Conservation (phyloP, 2,329 filamentous ascomycete genomes). For the Helotiales sp. region DNA sequence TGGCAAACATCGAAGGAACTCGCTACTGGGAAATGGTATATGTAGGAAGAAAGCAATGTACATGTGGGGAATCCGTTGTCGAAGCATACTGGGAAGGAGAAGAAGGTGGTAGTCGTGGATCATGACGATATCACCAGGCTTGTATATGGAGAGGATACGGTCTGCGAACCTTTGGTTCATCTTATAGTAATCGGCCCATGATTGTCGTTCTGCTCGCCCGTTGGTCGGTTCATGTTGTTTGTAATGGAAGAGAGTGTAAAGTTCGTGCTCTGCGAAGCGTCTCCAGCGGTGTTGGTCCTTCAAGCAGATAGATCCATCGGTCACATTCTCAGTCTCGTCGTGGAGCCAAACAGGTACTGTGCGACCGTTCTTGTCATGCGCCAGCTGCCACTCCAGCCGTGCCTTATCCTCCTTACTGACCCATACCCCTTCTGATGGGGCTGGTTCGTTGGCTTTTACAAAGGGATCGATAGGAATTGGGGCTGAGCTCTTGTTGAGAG, state of each 20-base stretch:
- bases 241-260: conserved; percentile 95
- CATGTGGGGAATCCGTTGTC: conserved; percentile 82
- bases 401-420: conserved; percentile 70
- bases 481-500: conserved; percentile 73
- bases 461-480: conserved; percentile 72
- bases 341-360: conserved; percentile 88
- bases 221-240: conserved; percentile 91
- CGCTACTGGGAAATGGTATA: conserved; percentile 92
- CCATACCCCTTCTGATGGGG: conserved; percentile 66
- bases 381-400: conserved; percentile 72
- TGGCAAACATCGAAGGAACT: conserved; percentile 87
- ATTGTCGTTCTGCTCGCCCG: conserved; percentile 74
- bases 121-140: conserved; percentile 87
- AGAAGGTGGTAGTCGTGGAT: conserved; percentile 95
- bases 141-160: conserved; percentile 83
- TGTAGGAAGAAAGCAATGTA: conserved; percentile 96
- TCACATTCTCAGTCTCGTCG: conserved; percentile 68
- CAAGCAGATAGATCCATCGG: conserved; percentile 66
- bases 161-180: conserved; percentile 94
- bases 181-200: conserved; percentile 90
- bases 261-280: conserved; percentile 84
- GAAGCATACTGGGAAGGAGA: conserved; percentile 82
- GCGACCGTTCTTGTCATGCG: conserved; percentile 71
- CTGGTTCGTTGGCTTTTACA: conserved; percentile 54
- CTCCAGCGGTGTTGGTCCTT: conserved; percentile 87